Evolutionary conservation across 192 early-diverging fungal genomes (phyloP), one percentile per base, ranked within the genome.

Genomic region (Backusella sp.): DNA sequence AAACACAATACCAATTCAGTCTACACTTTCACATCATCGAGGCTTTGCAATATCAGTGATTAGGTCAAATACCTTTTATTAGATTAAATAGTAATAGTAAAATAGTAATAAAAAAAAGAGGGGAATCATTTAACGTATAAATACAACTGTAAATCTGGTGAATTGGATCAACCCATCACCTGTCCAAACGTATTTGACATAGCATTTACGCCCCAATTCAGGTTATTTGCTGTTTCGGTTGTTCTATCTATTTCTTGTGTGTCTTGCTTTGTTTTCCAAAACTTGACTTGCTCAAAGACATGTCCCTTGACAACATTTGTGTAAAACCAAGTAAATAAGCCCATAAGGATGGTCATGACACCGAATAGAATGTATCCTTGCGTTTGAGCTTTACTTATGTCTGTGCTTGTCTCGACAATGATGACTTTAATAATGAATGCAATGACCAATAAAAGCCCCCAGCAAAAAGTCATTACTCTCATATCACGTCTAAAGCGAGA

Each of bases 361-460:
- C 77, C 72, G 62, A 79, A 69, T 0, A 79, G 15, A 14, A 79
- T 56, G 15, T 73, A 74, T 11, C 77, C 77, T 4, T 15, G n/a
- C 8, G 30, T 53, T 36, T 79, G 53, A 11, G 44, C 42, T 36
- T 62, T 23, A 3, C 49, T 32, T 6, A 70, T 74, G 28, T 79
- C 77, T 7, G 72, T 70, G 32, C 42, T 49, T 23, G 73, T 80
- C 42, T 39, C 28, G 1, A 80, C 73, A 21, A 81, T 32, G n/a
- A 81, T 72, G 26, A 81, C 76, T 39, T 80, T 79, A 28, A 77
- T 65, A 42, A 83, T 66, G 74, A 83, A 83, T 23, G 75, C 41
- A 34, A 69, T 26, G 34, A 83, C 37, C 2, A 83, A 46, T 11
- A 75, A 72, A 2, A 69, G 26, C 0, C 78, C 82, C 82, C 82